Evolutionary conservation across 805 yeast genomes (phyloP), one percentile per base, ranked within the genome.

Genomic region (Nakazawaea ambrosiae): DNA sequence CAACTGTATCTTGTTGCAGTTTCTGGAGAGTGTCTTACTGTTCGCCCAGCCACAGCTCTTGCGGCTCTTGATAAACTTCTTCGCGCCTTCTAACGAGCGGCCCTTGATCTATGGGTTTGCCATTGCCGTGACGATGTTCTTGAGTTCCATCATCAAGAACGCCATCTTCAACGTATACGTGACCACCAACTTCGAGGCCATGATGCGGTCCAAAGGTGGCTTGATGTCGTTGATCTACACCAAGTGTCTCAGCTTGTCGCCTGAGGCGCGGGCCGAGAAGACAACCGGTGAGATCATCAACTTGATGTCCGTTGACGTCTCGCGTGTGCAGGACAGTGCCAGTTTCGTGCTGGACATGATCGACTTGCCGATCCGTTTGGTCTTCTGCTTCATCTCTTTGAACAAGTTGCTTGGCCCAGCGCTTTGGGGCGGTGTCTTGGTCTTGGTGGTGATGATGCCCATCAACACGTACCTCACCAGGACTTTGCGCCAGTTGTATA

Each of bases 251-350:
- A 65, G 55, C 15, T 59, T 88, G n/a, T 78, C 94, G 2, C 70
- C 76, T 6, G 78, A 76, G 33, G 75, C 87, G 6, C 70, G 80
- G 43, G 66, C 68, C 23, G 65, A 69, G 14, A 63, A 71, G 45
- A 60, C 86, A 2, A 72, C 89, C 2, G 95, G 95, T 46, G 94
- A 85, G 46, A 82, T 87, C 36, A 70, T 86, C 46, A 86, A 84
- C 49, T 66, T 81, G 50, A 71, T 84, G 63, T 74, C 92, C 15
- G 89, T 83, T 23, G 96, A 87, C 61, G 77, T 83, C 10, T 61
- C 63, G 33, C 66, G 82, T 44, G 61, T 86, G 20, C 83, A 78
- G 50, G 77, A 73, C 27, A 58, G 82, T 37, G 56, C 74, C n/a
- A 64, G 65, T 33, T 68, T 71, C 43, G 57, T 78, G 19, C 79